phyloP scores from a whole-genome alignment of 2,329 filamentous ascomycete species.

The Colletotrichum sp. region DNA sequence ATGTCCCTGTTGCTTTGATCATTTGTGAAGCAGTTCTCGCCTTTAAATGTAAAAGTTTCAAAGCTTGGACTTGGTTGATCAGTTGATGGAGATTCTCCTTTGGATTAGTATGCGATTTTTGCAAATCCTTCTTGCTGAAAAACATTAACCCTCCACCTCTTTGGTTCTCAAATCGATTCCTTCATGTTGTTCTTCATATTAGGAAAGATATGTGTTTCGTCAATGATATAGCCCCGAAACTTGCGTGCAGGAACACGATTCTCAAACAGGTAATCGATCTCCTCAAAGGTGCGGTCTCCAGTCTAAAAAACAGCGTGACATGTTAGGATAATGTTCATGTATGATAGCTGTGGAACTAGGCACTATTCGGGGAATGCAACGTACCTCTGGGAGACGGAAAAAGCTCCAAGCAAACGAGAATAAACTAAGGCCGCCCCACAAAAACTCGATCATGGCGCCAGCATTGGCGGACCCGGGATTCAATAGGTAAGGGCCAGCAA shows the following conservation, averaged over 20 bases:
- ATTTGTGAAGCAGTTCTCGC: too few species aligned
- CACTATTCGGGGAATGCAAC: neutral
- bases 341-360: neutral
- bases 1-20: too few species aligned
- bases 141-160: neutral
- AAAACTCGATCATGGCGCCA: neutral
- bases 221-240: neutral
- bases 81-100: neutral
- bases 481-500: neutral
- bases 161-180: neutral
- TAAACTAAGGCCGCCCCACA: neutral
- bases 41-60: neutral
- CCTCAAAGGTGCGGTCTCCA: neutral
- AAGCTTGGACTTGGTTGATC: neutral
- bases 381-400: neutral
- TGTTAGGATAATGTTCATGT: neutral
- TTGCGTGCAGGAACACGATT: neutral
- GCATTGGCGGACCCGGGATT: neutral
- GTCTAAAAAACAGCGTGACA: neutral
- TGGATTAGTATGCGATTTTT: rapidly evolving
- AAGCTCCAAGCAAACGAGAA: neutral
- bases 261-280: neutral
- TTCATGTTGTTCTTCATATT: neutral
- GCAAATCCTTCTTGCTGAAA: neutral
- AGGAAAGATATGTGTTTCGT: neutral